A percentile compares a stretch with the other conserved stretches of the same genome.
These are phyloP conservation scores for Mariannaea sp. DNA, from an alignment of 2,329 filamentous ascomycete genomes.

Conservation along the genomic window DNA sequence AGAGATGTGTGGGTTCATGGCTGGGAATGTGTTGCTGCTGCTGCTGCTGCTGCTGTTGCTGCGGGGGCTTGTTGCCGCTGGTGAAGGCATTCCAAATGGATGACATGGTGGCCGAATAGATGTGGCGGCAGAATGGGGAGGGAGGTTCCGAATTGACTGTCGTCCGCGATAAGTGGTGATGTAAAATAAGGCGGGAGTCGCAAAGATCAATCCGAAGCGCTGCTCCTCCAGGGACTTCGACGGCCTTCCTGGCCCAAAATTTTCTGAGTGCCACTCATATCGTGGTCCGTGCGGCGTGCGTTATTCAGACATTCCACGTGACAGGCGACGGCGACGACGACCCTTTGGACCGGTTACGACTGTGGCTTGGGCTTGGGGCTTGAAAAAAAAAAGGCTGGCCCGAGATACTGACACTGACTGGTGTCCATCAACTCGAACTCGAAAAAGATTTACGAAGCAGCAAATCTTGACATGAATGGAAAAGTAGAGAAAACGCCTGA, in stretches of 20 bases:
- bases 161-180: conserved; percentile 22
- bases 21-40: conserved; percentile 40
- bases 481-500: no score
- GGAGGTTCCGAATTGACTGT: conserved; percentile 16
- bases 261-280: conserved; percentile 36
- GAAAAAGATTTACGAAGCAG: no score
- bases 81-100: conserved; percentile 66
- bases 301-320: conserved; percentile 25
- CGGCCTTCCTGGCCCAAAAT: conserved; percentile 34
- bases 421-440: no score
- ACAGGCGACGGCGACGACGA: conserved; percentile 3
- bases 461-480: no score
- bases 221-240: conserved; percentile 26
- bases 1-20: conserved; percentile 57
- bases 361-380: no score
- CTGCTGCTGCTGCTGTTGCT: conserved; percentile 43
- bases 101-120: conserved; percentile 50
- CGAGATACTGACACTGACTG: no score
- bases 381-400: no score
- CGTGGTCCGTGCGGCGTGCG: conserved; percentile 33
- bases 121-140: conserved; percentile 21
- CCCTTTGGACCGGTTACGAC: conserved; percentile 12
- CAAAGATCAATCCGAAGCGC: conserved; percentile 34
- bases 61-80: conserved; percentile 58
- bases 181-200: conserved; percentile 28